Evolutionary conservation across 805 yeast genomes (phyloP), one percentile per base, ranked within the genome.

Genomic region (Helenozyma rhizophorensis): DNA sequence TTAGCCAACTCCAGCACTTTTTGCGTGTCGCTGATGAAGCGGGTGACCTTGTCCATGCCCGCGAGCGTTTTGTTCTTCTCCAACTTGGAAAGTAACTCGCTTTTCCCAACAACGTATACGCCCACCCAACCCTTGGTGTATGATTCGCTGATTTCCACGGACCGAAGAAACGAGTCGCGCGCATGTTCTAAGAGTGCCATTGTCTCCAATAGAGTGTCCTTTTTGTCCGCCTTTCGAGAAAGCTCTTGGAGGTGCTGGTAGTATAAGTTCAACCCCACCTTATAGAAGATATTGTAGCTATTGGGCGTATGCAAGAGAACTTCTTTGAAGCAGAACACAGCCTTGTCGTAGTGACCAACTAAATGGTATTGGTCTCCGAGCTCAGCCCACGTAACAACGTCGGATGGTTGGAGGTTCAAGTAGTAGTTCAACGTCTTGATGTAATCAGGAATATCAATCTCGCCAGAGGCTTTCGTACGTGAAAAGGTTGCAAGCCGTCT

Each of bases 41-140:
- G 42, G 22, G 37, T 40, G 12, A 52, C 54, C 14, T 50, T 54
- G 30, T 54, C 46, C 22, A 30, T 14, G 11, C 40, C 36, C 6
- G 40, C 38, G 17, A 43, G 35, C 18, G 48, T 21, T 32, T 42
- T 45, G 17, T 37, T 39, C 9, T 21, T 11, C 16, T 24, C 30
- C 16, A 60, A 28, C 30, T 50, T 53, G 1, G 43, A 47, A 9
- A 39, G 12, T n/a, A 39, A 15, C n/a, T 28, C 30, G 23, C 39
- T 28, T 4, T 21, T 21, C 6, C 38, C 21, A 13, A 74, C 54
- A 9, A 68, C 47, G 25, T 65, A 67, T 2, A 84, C 58, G 1
- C 90, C 89, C 21, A 74, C 55, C 95, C 95, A 89, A 11, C 86
- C 83, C 43, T 86, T 70, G 14, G 74, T 58, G 53, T 76, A 83